Evolutionary conservation across 805 yeast genomes (phyloP).

Genomic region (Myxozyma neotropica): DNA sequence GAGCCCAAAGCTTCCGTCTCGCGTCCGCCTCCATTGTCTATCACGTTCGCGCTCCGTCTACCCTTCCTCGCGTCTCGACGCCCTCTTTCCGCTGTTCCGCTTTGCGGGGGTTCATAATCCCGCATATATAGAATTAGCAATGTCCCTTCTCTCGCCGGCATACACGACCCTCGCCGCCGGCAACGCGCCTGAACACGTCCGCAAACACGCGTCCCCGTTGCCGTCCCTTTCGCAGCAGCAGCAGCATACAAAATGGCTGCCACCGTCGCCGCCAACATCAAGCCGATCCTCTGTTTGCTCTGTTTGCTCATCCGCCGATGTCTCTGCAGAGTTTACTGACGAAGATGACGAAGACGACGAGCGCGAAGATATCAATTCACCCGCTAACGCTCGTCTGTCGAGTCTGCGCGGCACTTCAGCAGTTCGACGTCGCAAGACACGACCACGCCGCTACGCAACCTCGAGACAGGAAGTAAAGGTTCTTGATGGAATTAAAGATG

Average conservation of each 20-base stretch:
- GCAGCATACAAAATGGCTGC: not conserved
- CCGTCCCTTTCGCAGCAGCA: not conserved
- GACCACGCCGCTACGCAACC: not conserved
- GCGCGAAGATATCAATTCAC: not conserved
- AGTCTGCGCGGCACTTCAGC: no score
- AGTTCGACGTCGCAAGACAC: not conserved
- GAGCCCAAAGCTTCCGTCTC: not conserved
- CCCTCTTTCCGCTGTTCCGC: not conserved
- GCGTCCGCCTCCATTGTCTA: not conserved
- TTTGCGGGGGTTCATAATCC: not conserved
- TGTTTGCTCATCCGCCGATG: not conserved
- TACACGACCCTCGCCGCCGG: slow-evolving; percentile 1
- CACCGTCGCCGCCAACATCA: slow-evolving; percentile 7
- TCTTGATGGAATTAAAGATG: slow-evolving; percentile 34
- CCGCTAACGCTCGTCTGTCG: no score
- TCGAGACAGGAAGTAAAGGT: slow-evolving; percentile 6
- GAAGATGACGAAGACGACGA: slow-evolving; percentile 10
- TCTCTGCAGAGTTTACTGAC: not conserved
- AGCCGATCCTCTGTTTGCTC: not conserved
- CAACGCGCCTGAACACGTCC: not conserved
- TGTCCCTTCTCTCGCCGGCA: slow-evolving; percentile 9
- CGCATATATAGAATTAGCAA: not conserved
- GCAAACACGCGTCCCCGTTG: slow-evolving; percentile 4
- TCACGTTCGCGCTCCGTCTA: no score
- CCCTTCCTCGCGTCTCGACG: not conserved